A percentile compares a stretch with the other conserved stretches of the same genome.
phyloP scores from a whole-genome alignment of 73 alveolate genomes.

The Paramecium biaurelia region DNA sequence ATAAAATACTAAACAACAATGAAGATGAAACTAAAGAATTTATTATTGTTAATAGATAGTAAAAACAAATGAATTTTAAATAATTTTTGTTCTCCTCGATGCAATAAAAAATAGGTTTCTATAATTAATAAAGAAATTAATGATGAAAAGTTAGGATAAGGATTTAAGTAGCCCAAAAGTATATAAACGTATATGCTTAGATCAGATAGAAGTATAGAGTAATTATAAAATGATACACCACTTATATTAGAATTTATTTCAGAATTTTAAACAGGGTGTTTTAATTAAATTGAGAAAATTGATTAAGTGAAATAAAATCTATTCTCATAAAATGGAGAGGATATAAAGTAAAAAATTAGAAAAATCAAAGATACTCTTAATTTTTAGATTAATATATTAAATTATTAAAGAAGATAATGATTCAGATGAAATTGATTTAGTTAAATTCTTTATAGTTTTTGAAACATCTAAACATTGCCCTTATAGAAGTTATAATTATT shows the following conservation, averaged over 20 bases:
- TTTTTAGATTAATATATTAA: too few species aligned
- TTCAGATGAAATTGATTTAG: constrained; percentile 23
- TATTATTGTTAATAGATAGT: not conserved
- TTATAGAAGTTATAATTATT: not conserved
- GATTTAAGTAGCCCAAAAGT: not conserved
- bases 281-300: not conserved
- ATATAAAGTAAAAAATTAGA: not conserved
- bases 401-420: too few species aligned
- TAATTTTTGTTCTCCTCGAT: not conserved
- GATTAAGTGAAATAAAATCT: not conserved
- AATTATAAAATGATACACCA: not conserved
- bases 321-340: not conserved
- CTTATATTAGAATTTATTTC: not conserved
- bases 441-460: constrained; percentile 8
- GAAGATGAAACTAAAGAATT: constrained; percentile 41
- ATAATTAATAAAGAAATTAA: not conserved
- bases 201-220: not conserved
- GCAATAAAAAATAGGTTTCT: not conserved
- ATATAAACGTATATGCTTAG: constrained; percentile 6
- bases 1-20: not conserved
- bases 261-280: not conserved
- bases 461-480: not conserved
- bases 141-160: not conserved
- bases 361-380: too few species aligned
- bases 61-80: not conserved